Evolutionary conservation across 345 rosid genomes (phyloP).

Genomic region (Psidium friedrichsthalianum): DNA sequence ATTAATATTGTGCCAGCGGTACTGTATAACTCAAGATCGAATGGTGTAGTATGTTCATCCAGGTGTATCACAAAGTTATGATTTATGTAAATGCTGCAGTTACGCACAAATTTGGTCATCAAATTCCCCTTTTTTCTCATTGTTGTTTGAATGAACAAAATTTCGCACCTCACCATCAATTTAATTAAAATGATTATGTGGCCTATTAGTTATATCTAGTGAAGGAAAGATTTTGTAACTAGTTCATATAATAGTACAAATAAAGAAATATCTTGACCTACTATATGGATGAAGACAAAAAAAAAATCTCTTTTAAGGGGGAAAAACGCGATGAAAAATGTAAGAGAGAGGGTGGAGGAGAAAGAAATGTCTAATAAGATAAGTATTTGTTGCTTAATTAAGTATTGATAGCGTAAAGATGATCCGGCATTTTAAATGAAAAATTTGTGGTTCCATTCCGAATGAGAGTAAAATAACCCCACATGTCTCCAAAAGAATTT

Average conservation of each 20-base stretch:
- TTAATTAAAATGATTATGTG: background rate
- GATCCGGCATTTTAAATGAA: background rate
- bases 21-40: background rate
- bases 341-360: background rate
- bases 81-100: background rate
- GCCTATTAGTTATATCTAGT: background rate
- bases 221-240: too few species aligned
- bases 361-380: background rate
- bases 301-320: background rate
- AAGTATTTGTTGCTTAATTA: background rate
- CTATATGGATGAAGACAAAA: background rate
- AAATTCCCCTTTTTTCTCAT: background rate
- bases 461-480: background rate
- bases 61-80: background rate
- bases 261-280: background rate
- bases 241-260: too few species aligned
- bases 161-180: background rate
- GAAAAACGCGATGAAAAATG: background rate
- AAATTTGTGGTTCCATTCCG: background rate
- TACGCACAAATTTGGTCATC: background rate
- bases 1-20: background rate
- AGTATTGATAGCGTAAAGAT: background rate
- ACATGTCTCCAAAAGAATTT: background rate
- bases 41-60: background rate
- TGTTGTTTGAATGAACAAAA: background rate